Evolutionary conservation across 306 rosid species (phyloP).

Genomic region (Astragalus membranaceus): DNA sequence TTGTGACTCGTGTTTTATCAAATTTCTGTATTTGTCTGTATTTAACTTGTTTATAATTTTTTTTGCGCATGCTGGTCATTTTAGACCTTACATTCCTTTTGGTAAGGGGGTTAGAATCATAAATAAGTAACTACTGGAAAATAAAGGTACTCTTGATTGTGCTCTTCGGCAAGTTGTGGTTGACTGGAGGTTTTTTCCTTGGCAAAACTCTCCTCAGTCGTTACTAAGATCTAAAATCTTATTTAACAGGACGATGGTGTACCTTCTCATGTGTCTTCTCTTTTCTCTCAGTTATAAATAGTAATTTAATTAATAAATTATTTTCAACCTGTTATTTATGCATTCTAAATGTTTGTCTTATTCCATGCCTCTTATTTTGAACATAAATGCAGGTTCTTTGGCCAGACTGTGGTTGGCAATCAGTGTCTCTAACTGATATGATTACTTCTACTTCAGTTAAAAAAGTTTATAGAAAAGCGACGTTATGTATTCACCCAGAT

Average conservation of each 20-base stretch:
- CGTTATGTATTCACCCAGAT: conserved; percentile 76
- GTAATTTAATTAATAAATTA: neutral
- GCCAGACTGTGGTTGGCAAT: conserved; percentile 81
- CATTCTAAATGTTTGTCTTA: neutral
- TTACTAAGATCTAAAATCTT: neutral
- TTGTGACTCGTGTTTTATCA: neutral
- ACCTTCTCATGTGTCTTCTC: neutral
- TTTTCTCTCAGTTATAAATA: neutral
- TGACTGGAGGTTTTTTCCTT: neutral
- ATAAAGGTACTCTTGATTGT: neutral
- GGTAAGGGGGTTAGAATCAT: neutral
- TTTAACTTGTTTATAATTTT: conserved; percentile 17
- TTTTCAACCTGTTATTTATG: neutral
- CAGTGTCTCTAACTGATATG: conserved; percentile 69
- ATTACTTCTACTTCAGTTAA: conserved; percentile 72
- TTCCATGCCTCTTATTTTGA: conserved; percentile 10
- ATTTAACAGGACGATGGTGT: neutral
- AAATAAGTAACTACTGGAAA: neutral
- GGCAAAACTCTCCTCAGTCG: neutral
- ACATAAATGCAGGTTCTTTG: conserved; percentile 61
- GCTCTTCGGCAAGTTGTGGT: neutral
- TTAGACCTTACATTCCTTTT: neutral
- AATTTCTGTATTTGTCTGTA: neutral
- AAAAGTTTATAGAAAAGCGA: conserved; percentile 73
- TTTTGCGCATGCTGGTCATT: neutral